Base-by-base conservation (phyloP, 2,329 filamentous ascomycete genomes). In the Fusarium sp. region DNA sequence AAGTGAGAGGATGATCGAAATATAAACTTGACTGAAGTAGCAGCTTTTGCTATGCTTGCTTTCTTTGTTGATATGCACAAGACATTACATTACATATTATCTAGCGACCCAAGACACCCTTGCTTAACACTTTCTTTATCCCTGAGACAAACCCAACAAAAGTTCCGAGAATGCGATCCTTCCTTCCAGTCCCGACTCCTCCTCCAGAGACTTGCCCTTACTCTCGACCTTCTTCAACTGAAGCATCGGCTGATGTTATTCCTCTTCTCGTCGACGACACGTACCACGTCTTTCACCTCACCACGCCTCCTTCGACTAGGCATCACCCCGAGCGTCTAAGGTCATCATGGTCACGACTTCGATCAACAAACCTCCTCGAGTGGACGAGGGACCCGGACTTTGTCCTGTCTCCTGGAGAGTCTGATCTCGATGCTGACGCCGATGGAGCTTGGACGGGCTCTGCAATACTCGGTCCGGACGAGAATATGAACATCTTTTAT, bases 241-340 rank as follows among this genome's bases (percentile, higher is more conserved):
- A 81, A 56, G 81, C 80, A 2, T 79, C 80, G 5, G 81, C 80
- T 33, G 81, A 83, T 69, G 80, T 80, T 27, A 83, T 82, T 31
- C 81, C 81, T 1, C 64, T 83, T 3, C 77, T 82, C 17, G 76
- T 83, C 59, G 81, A 80, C 63, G 74, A 79, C 53, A 81, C 79
- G 24, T 83, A 83, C 70, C 81, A 83, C 64, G 62, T 83, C 62
- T 83, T 83, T 64, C 80, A 83, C 70, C 80, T 81, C 27, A 77
- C 71, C 10, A 80, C 79, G 27, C 79, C 79, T 16, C 76, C 78
- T 8, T 71, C 71, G 44, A 82, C 81, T 33, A 76, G 72, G n/a
- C 79, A 82, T 63, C 79, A 82, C 56, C 80, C 80, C 14, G 73
- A 78, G 20, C 70, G 81, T 3, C 77, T 83, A 6, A 78, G 76